phyloP scores from a whole-genome alignment of 2,329 filamentous ascomycete species.

The Monilinia laxa region DNA sequence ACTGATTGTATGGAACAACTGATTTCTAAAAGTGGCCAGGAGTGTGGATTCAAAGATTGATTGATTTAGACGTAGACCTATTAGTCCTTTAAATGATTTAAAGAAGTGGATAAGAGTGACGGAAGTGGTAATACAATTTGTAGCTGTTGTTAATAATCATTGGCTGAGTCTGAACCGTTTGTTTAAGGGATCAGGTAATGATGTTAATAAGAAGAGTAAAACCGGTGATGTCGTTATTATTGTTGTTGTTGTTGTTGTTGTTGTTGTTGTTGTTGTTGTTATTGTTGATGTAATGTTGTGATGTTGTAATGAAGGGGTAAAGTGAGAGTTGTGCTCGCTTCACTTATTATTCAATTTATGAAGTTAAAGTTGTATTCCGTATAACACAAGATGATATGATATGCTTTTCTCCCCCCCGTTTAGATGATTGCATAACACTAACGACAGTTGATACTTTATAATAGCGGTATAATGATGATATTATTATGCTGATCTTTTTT shows the following conservation, averaged over 20 bases:
- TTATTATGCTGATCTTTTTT: conserved; percentile 1
- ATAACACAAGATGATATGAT: too few relatives aligned
- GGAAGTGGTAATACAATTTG: conserved; percentile 7
- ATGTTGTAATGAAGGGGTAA: not conserved
- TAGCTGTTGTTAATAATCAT: not conserved
- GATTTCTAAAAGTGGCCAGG: conserved; percentile 1
- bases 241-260: not conserved
- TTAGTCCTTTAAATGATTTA: not conserved
- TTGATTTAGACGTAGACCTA: not conserved
- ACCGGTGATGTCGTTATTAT: not conserved
- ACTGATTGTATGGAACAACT: not conserved
- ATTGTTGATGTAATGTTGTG: not conserved
- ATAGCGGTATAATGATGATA: not conserved
- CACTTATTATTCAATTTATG: not conserved
- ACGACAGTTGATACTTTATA: not conserved
- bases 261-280: not conserved
- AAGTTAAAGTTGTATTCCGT: too few relatives aligned
- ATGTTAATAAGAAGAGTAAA: not conserved
- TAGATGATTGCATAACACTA: not conserved
- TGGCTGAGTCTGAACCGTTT: not conserved
- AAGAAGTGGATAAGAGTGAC: conserved; percentile 12
- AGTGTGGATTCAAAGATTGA: not conserved
- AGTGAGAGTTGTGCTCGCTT: not conserved
- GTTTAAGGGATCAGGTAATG: not conserved
- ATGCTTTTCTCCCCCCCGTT: not conserved